Evolutionary conservation across 1,284 basidiomycete genomes (phyloP).

Genomic region (Ustilago xerochloae): DNA sequence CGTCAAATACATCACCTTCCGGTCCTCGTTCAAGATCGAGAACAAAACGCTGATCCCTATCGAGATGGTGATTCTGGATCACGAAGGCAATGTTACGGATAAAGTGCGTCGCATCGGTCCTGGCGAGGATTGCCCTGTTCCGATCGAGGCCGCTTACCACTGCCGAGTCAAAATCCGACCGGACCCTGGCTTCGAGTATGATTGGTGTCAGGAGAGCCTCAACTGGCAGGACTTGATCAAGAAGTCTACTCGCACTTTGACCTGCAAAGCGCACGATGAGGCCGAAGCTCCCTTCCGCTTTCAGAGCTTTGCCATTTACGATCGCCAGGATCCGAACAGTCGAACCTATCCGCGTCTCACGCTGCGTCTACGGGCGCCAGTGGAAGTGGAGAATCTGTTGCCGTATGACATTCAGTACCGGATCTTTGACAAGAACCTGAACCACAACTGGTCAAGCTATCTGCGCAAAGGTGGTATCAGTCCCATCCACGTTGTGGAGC

Average conservation of each 20-base stretch:
- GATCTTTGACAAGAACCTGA: conserved; percentile 92
- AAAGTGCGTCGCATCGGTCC: conserved; percentile 88
- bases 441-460: conserved; percentile 85
- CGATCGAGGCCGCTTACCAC: conserved; percentile 88
- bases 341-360: conserved; percentile 81
- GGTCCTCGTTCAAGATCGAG: conserved; percentile 92
- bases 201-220: conserved; percentile 85
- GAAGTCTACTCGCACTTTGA: conserved; percentile 82
- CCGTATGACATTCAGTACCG: conserved; percentile 96
- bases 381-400: conserved; percentile 95
- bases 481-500: conserved; percentile 95
- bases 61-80: conserved; percentile 90
- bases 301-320: conserved; percentile 89
- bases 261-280: conserved; percentile 83
- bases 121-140: conserved; percentile 88
- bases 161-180: conserved; percentile 88
- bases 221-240: conserved; percentile 87
- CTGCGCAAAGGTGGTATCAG: conserved; percentile 92
- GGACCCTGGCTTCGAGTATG: conserved; percentile 94
- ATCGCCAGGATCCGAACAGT: conserved; percentile 75
- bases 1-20: conserved; percentile 92
- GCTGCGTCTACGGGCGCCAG: conserved; percentile 88
- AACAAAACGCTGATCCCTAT: conserved; percentile 92
- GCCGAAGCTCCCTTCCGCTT: conserved; percentile 93
- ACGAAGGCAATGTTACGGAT: conserved; percentile 82